Conservation (phyloP, 2,329 filamentous ascomycete species). For the Xylariomycetidae sp. region DNA sequence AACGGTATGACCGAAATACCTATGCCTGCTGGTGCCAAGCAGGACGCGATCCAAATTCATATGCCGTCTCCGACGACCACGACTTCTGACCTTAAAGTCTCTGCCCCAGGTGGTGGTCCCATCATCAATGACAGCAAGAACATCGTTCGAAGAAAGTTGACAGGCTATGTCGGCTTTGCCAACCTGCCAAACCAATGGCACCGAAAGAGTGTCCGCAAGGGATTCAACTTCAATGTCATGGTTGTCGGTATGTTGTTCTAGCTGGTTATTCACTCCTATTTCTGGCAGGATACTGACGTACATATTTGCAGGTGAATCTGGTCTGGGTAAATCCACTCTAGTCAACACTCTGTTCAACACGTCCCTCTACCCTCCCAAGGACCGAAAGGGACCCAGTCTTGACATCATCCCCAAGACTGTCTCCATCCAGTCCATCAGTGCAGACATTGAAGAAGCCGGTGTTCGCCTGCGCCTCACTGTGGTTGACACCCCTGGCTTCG, state of each 20-base stretch:
- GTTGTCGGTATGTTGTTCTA: constrained; percentile 75
- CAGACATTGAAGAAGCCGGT: constrained; percentile 97
- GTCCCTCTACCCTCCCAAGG: constrained; percentile 95
- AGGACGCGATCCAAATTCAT: constrained; percentile 38
- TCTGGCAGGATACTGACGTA: constrained; percentile 8
- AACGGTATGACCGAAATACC: constrained; percentile 31
- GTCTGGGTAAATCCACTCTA: constrained; percentile 96
- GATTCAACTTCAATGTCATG: constrained; percentile 99
- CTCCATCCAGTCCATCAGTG: constrained; percentile 89
- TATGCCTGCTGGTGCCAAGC: constrained; percentile 40
- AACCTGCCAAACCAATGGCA: constrained; percentile 99
- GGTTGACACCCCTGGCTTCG: constrained; percentile 95
- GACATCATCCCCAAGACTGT: constrained; percentile 99
- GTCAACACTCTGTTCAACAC: constrained; percentile 99
- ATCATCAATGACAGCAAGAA: constrained; percentile 74
- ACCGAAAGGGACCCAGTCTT: constrained; percentile 94
- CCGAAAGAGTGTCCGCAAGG: constrained; percentile 99
- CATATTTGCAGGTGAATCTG: constrained; percentile 77
- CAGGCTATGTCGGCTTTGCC: constrained; percentile 96
- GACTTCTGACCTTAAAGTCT: constrained; percentile 25
- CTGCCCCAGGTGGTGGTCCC: constrained; percentile 33
- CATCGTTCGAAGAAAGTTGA: constrained; percentile 96
- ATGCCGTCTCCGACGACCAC: constrained; percentile 35
- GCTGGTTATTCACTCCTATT: too few species aligned
- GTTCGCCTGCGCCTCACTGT: constrained; percentile 94